Evolutionary conservation across 2,329 filamentous ascomycete genomes (phyloP), one percentile per base, ranked within the genome.

Genomic region (Coniochaeta sp.): DNA sequence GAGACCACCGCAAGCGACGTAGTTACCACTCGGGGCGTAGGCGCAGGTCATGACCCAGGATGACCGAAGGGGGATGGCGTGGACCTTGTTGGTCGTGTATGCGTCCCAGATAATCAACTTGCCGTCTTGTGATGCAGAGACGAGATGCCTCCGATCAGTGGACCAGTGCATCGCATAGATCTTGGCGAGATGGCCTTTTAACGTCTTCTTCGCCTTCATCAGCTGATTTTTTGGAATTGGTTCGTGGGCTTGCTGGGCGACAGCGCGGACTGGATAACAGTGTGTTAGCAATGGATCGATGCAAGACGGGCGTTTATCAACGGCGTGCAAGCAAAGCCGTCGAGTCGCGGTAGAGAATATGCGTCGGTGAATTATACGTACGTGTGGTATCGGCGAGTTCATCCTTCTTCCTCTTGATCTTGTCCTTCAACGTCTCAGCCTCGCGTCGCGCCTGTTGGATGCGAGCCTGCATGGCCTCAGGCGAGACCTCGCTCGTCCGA

Each of bases 101-200:
- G 94, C 94, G 71, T 99, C 94, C 94, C 94, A 99, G 68, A 99
- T 97, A 72, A 99, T 99, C 61, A 99, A 85, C 78, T 99, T 99
- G 70, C 94, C 94, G 66, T 99, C 94, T 73, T 99, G 94, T 61
- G 94, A 99, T 57, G 94, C 94, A 12, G 94, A 97, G 50, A 99
- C 94, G 55, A 97, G 83, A 73, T 97, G 94, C 71, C 94, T 86
- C 67, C 94, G 85, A 74, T 99, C 94, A 58, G 94, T 99, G 30
- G 94, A 97, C 94, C 94, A 99, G 78, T 99, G 94, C 94, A 99
- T 99, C 64, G 94, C 94, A 72, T 99, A 99, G 65, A 99, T 99
- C 77, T 99, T 99, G 64, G 94, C 94, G 60, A 99, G 76, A 79
- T 99, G 94, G 60, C 94, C 94, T 77, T 97, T 97, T 60, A 99